Conservation (phyloP, 2,329 filamentous ascomycete genomes). For the Ceratocystis cacaofunesta region DNA sequence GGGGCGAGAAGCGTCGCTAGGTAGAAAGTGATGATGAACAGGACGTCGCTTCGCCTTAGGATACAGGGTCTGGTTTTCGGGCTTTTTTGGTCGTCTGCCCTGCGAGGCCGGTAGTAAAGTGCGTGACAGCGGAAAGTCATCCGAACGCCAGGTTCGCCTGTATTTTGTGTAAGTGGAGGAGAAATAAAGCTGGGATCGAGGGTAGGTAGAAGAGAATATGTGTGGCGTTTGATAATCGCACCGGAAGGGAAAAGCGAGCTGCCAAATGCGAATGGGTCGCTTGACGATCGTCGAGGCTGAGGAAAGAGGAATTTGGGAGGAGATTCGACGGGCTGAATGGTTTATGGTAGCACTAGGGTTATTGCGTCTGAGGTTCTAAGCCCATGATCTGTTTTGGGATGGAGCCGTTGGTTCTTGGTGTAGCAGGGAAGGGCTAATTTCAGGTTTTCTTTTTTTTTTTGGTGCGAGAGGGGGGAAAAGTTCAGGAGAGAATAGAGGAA, state of each 20-base stretch:
- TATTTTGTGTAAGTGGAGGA: not conserved
- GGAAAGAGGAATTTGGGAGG: conserved; percentile 2
- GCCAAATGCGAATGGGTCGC: not conserved
- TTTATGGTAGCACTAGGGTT: conserved; percentile 3
- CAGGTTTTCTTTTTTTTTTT: not conserved
- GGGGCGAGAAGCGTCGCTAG: not conserved
- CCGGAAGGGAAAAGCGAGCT: not conserved
- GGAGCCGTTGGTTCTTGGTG: not conserved
- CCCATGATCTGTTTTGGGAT: not conserved
- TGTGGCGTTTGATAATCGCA: not conserved
- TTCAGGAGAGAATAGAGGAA: not conserved
- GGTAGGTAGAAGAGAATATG: not conserved
- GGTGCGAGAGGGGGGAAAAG: not conserved
- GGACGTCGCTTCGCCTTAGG: not conserved
- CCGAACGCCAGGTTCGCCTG: not conserved
- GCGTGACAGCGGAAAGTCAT: conserved; percentile 1
- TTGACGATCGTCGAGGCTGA: conserved; percentile 4
- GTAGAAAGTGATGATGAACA: not conserved
- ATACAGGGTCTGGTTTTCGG: not conserved
- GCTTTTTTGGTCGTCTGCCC: conserved; percentile 1
- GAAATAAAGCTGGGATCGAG: not conserved
- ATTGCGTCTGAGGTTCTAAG: not conserved
- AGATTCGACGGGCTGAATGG: not conserved
- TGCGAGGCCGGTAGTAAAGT: not conserved
- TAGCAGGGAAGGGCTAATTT: not conserved